Conservation (phyloP, 305 asterid species). For the Nicotiana rustica region DNA sequence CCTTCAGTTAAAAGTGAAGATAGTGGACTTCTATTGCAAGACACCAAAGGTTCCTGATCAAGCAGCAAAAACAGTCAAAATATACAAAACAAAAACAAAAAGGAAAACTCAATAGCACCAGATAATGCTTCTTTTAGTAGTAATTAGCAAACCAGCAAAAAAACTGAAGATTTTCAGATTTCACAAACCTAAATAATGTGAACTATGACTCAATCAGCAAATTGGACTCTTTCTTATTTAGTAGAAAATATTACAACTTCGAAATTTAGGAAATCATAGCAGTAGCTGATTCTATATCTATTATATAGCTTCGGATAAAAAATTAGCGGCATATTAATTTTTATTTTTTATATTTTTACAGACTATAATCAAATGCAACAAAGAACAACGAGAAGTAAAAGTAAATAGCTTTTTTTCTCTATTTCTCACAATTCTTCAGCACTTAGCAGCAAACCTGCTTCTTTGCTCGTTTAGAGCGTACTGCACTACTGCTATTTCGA, state of each 20-base stretch:
- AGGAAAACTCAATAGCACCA: neutral
- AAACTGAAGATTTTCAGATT: neutral
- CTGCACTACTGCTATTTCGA: neutral
- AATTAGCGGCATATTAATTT: neutral
- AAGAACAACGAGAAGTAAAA: neutral
- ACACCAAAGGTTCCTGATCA: slow-evolving; percentile 57
- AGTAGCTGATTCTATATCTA: neutral
- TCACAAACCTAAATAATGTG: neutral
- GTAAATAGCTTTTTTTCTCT: neutral
- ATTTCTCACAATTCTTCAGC: neutral
- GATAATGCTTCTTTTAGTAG: neutral
- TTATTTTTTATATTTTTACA: neutral
- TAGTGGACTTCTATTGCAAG: slow-evolving; percentile 58
- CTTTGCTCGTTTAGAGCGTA: neutral
- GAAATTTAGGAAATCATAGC: neutral
- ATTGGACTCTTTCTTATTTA: neutral
- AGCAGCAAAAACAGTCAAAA: neutral
- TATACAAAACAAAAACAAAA: neutral
- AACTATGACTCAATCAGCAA: neutral
- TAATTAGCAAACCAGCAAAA: neutral
- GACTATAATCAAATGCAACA: neutral
- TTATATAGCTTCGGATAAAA: neutral
- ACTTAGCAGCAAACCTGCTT: neutral
- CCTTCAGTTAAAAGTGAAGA: slow-evolving; percentile 77
- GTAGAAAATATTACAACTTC: neutral